phyloP scores from a whole-genome alignment of 768 basidiomycete species.

The Suillus discolor region DNA sequence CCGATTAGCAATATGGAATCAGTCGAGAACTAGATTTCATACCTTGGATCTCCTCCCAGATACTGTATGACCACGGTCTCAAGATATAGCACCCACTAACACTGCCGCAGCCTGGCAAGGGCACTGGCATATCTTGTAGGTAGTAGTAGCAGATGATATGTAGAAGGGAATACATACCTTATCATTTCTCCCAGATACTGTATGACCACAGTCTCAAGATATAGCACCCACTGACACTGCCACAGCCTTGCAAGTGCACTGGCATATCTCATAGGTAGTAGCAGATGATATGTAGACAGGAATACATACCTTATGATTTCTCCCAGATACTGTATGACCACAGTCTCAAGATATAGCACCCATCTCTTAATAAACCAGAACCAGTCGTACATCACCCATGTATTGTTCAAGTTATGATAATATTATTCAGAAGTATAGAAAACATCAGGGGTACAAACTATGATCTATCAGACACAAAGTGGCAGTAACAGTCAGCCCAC shows the following conservation, averaged over 20 bases:
- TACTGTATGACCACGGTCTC: slow-evolving; percentile 95
- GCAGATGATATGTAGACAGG: no score
- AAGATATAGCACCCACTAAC: slow-evolving; percentile 99
- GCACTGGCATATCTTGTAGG: no score
- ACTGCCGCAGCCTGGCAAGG: slow-evolving; percentile 38
- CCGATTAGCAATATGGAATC: not conserved
- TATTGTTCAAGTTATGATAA: no score
- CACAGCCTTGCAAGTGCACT: no score
- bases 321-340: slow-evolving; percentile 99
- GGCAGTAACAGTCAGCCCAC: no score
- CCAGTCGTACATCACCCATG: no score
- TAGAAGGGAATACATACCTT: slow-evolving; percentile 51
- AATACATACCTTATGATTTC: slow-evolving; percentile 70
- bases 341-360: slow-evolving; percentile 97
- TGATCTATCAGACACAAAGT: no score
- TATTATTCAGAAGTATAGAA: no score
- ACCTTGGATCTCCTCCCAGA: slow-evolving; percentile 98
- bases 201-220: slow-evolving; percentile 98
- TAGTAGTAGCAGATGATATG: no score
- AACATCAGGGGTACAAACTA: no score
- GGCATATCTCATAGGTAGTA: no score
- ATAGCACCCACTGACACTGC: slow-evolving; percentile 95
- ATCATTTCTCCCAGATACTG: slow-evolving; percentile 93
- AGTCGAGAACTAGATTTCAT: slow-evolving; percentile 19
- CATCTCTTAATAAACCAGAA: slow-evolving; percentile 30